phyloP scores from a whole-genome alignment of 495 filamentous ascomycete genomes.

The Trichoderma asperelloides region DNA sequence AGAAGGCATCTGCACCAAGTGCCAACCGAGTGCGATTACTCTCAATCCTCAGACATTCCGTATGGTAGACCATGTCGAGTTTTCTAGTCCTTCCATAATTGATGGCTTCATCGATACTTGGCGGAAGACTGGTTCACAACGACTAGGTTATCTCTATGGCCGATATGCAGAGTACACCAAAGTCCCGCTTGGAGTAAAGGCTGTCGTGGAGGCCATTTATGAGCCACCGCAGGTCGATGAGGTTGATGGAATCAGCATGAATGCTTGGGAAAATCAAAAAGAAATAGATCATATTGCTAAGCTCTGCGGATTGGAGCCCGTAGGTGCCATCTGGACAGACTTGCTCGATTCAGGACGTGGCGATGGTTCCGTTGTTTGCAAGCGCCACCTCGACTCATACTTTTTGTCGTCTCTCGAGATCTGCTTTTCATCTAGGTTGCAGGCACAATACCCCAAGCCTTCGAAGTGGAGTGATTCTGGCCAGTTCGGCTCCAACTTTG shows the following conservation, averaged over 20 bases:
- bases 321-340: constrained; percentile 95
- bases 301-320: constrained; percentile 77
- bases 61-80: constrained; percentile 99
- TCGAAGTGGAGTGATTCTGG: constrained; percentile 97
- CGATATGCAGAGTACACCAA: constrained; percentile 85
- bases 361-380: constrained; percentile 82
- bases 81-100: constrained; percentile 70
- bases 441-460: constrained; percentile 78
- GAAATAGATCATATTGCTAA: constrained; percentile 74
- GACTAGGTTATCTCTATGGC: constrained; percentile 86
- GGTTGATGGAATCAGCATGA: constrained; percentile 80
- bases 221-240: constrained; percentile 90
- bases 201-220: constrained; percentile 95
- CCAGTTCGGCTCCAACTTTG: constrained; percentile 90
- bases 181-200: constrained; percentile 90
- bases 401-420: constrained; percentile 90
- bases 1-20: constrained; percentile 98
- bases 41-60: constrained; percentile 87
- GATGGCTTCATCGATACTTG: constrained; percentile 86
- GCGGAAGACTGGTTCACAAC: constrained; percentile 68
- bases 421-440: constrained; percentile 75
- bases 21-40: constrained; percentile 94
- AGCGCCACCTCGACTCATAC: constrained; percentile 91
- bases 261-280: constrained; percentile 79
- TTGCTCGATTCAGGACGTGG: constrained; percentile 72